Base-by-base conservation (phyloP, 352 stramenopile genomes). In the Albugo candida region DNA sequence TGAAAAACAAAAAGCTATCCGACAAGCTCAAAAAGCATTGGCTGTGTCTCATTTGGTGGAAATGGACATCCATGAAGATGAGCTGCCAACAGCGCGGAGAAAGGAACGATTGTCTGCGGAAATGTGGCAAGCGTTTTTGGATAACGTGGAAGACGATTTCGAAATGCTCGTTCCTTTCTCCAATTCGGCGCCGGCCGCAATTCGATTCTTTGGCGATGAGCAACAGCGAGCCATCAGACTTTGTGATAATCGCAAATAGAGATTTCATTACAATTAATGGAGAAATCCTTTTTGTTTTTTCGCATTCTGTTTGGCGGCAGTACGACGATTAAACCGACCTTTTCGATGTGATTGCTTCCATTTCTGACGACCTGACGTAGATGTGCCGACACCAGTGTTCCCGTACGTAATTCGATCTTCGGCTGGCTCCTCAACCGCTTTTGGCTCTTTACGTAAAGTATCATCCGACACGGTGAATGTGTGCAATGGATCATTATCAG, bases 401-500 rank as follows among this genome's bases (percentile, higher is more conserved):
- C 84, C 70, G 71, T 93, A 76, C 76, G 66, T 86, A 56, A 92
- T 92, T 52, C 78, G 75, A 49, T 92, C 73, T 41, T 93, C 76
- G 19, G 62, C 54, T 27, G 61, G 62, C 39, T 58, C 63, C 37
- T 73, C 58, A 19, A 43, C 55, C 8, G 58, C 56, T 21, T 58
- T 52, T 20, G 53, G 42, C 3, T 63, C 60, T 49, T 70, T 67
- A 5, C 78, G 56, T 50, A 75, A 76, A 19, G 67, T 70, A 17
- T 67, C 76, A 20, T 82, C 66, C 60, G 60, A 61, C 44, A 74
- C 66, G 34, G 68, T 72, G 47, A 97, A 98, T 45, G 82, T 94
- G 66, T 98, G 93, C 42, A 99, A 72, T 24, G 95, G 95, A 61
- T 99, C 95, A 59, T 98, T 98, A 55, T 95, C 81, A 46, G 79